Base-by-base conservation (phyloP, 331 rosid genomes). In the Pyracantha coccinea region DNA sequence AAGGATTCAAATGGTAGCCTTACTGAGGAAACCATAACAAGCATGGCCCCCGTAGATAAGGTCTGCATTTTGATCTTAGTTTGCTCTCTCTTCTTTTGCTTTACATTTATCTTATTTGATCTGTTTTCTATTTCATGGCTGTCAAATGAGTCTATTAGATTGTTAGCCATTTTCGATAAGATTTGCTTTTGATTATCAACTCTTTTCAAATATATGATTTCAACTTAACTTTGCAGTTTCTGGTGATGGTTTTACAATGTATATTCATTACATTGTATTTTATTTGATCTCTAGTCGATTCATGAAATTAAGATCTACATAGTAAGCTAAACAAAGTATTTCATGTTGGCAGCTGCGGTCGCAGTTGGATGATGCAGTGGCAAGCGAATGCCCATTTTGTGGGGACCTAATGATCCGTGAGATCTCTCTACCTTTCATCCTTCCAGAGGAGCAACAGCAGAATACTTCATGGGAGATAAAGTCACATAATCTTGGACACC, bases 331-430 rank as follows among this genome's bases (percentile, higher is more conserved):
- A 28, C 50, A 7, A 8, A 65, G 25, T 16, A 31, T 1, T 33
- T 24, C 33, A 33, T 71, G 41, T 72, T 74, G 7, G 76, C 96
- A 94, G 96, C 97, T 92, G 28, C 97, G 97, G 25, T 87, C 93
- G 15, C 97, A 94, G 86, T 73, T 94, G 85, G 99, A 94, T 31
- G 99, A 94, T 76, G 93, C 97, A 45, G 83, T 92, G 80, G 99
- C 99, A 2, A 88, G 96, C 64, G 97, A 92, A 81, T 94, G 99
- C 86, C 97, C 99, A 29, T 94, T 92, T 83, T 92, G 97, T 59
- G 97, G 99, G 4, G 96, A 89, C 74, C 60, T 94, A 82, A 94
- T 92, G 97, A 90, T 94, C 68, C 82, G 88, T 17, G 97, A 94
- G 88, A 94, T 92, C 69, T 92, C 97, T 17, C 79, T 83, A 84